A percentile compares a stretch with the other conserved stretches of the same genome.
These are phyloP conservation scores for Syzygium aromaticum DNA, from an alignment of 345 rosid genomes.

Conservation along the genomic window DNA sequence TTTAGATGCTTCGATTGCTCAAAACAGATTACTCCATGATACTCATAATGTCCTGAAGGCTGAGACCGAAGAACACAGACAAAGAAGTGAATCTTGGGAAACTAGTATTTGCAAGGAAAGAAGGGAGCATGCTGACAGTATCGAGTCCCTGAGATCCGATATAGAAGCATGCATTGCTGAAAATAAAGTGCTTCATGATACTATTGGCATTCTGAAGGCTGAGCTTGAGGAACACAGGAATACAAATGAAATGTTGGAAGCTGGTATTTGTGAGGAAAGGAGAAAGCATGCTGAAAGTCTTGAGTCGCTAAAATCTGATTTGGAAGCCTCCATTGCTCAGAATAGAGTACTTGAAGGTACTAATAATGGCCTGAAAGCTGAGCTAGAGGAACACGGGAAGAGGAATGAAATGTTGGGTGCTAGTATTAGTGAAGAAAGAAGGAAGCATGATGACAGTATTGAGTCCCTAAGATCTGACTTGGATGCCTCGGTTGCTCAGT, in stretches of 20 bases:
- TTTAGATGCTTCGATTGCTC: slow-evolving; percentile 5
- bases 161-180: slow-evolving; percentile 6
- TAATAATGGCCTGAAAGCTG: neutral
- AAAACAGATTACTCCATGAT: slow-evolving; percentile 8
- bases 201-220: neutral
- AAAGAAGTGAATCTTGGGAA: slow-evolving; percentile 4
- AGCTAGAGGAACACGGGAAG: slow-evolving; percentile 7
- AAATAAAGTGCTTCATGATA: slow-evolving; percentile 2
- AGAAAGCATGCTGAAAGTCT: neutral
- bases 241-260: slow-evolving; percentile 3
- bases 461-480: slow-evolving; percentile 2
- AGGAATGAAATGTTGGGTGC: slow-evolving; percentile 4
- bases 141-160: neutral
- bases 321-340: slow-evolving; percentile 7
- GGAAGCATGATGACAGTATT: slow-evolving; percentile 1
- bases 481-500: slow-evolving; percentile 6
- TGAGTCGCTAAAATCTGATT: neutral
- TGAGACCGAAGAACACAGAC: slow-evolving; percentile 7
- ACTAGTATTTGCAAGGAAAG: slow-evolving; percentile 9
- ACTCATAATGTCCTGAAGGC: slow-evolving; percentile 2
- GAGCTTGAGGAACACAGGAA: slow-evolving; percentile 7
- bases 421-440: slow-evolving; percentile 44
- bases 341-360: slow-evolving; percentile 1
- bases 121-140: neutral
- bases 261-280: slow-evolving; percentile 15